These are phyloP conservation scores for Mycena haematopus DNA, from an alignment of 768 basidiomycete genomes.

Conservation along the genomic window DNA sequence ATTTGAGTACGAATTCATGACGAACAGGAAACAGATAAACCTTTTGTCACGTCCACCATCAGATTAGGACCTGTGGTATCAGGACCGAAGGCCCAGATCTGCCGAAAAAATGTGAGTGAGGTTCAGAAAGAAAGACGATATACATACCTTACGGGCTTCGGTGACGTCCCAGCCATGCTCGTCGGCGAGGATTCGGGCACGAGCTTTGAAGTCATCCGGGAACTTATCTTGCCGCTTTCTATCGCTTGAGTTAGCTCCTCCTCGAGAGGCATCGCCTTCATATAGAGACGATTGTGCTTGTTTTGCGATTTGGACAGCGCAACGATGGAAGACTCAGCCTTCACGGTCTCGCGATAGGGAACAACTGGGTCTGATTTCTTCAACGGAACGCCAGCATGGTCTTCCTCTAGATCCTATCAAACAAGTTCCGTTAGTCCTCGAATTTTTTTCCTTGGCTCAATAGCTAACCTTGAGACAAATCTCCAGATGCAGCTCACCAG, in stretches of 20 bases:
- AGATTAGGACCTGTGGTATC: slow-evolving; percentile 97
- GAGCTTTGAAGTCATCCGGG: slow-evolving; percentile 98
- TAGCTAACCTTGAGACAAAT: slow-evolving; percentile 92
- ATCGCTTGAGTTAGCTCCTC: slow-evolving; percentile 96
- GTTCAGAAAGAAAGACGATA: too few relatives aligned
- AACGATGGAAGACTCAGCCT: slow-evolving; percentile 92
- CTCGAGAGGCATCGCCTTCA: slow-evolving; percentile 90
- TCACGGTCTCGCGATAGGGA: slow-evolving; percentile 97
- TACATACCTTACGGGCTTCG: slow-evolving; percentile 79
- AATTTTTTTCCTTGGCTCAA: neutral
- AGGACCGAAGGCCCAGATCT: slow-evolving; percentile 99
- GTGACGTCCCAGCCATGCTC: slow-evolving; percentile 99
- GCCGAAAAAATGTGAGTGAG: too few relatives aligned
- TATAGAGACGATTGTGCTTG: slow-evolving; percentile 99
- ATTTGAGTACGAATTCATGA: too few relatives aligned
- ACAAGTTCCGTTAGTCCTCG: slow-evolving; percentile 6
- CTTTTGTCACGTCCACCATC: slow-evolving; percentile 98
- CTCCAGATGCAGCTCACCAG: slow-evolving; percentile 98
- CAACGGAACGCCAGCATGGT: slow-evolving; percentile 98
- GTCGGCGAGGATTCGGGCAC: slow-evolving; percentile 95
- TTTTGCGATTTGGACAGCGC: slow-evolving; percentile 99
- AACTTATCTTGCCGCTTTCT: slow-evolving; percentile 80
- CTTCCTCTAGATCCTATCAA: slow-evolving; percentile 93
- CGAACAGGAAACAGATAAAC: slow-evolving; percentile 52
- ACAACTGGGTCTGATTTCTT: slow-evolving; percentile 99